Evolutionary conservation across 495 filamentous ascomycete genomes (phyloP).

Genomic region (Daldinia bambusicola): DNA sequence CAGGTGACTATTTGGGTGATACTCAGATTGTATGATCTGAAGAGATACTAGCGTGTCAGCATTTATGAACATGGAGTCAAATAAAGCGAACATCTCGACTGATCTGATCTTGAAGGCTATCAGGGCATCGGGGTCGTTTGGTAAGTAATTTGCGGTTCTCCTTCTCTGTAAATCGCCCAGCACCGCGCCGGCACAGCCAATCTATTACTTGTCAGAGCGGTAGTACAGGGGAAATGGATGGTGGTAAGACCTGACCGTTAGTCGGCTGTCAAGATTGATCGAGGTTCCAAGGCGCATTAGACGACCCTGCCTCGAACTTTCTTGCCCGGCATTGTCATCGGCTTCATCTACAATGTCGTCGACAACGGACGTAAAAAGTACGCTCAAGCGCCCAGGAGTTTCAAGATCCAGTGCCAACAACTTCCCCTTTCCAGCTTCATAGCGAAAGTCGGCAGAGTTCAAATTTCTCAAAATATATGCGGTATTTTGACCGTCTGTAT

Average conservation of each 20-base stretch:
- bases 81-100: constrained; percentile 81
- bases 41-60: constrained; percentile 81
- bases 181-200: constrained; percentile 86
- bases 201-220: constrained; percentile 36
- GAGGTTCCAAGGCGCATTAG: constrained; percentile 75
- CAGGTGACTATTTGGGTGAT: constrained; percentile 84
- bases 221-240: not conserved
- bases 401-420: constrained; percentile 67
- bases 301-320: constrained; percentile 65
- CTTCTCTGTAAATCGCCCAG: constrained; percentile 81
- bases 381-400: constrained; percentile 56
- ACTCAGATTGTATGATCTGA: constrained; percentile 86
- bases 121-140: constrained; percentile 61
- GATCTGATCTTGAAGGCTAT: constrained; percentile 67
- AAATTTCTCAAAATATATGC: constrained; percentile 79
- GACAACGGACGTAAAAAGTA: constrained; percentile 66
- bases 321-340: constrained; percentile 53
- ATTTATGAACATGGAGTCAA: constrained; percentile 86
- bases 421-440: constrained; percentile 74
- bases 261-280: constrained; percentile 80
- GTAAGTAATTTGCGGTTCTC: constrained; percentile 67
- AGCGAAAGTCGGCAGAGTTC: constrained; percentile 80
- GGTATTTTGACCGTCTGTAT: constrained; percentile 50
- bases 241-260: constrained; percentile 45
- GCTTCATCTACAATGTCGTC: constrained; percentile 56